Conservation (phyloP, 1,284 basidiomycete species). For the Boletus sp. region DNA sequence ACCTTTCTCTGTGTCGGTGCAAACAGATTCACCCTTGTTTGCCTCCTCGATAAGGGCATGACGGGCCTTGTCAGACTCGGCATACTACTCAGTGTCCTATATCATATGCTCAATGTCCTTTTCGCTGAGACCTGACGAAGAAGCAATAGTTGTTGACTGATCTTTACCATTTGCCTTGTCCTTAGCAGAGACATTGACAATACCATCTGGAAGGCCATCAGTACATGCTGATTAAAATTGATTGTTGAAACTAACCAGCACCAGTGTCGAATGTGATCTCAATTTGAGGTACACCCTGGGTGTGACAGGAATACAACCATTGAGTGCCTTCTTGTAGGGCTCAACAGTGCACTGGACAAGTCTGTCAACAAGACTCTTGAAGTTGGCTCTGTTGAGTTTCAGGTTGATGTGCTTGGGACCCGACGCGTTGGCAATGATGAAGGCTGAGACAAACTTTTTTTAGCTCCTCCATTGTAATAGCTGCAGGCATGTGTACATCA, state of each 20-base stretch:
- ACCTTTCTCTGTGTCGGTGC: conserved; percentile 95
- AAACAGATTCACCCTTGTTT: conserved; percentile 96
- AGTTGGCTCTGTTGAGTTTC: conserved; percentile 85
- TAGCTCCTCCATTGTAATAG: no score
- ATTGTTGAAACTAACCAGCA: conserved; percentile 59
- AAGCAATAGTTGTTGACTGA: conserved; percentile 96
- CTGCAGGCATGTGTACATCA: conserved; percentile 39
- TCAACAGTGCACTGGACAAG: conserved; percentile 91
- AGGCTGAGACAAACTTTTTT: conserved; percentile 49
- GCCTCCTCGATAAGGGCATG: conserved; percentile 92
- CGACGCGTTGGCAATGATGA: conserved; percentile 93
- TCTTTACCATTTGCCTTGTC: conserved; percentile 98
- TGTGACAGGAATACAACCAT: no score
- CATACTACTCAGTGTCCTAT: conserved; percentile 89
- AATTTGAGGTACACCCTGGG: no score
- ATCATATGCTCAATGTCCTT: conserved; percentile 99
- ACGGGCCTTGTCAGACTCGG: conserved; percentile 89
- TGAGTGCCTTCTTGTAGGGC: conserved; percentile 96
- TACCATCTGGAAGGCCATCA: conserved; percentile 62
- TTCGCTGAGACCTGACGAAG: conserved; percentile 94
- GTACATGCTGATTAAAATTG: background rate
- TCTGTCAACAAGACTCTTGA: conserved; percentile 82
- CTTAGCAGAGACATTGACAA: conserved; percentile 96
- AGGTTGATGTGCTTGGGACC: conserved; percentile 98
- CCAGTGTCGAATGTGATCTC: conserved; percentile 98